Evolutionary conservation across 148 eudicot genomes (phyloP).

Genomic region (Rhododendron mucronatum): DNA sequence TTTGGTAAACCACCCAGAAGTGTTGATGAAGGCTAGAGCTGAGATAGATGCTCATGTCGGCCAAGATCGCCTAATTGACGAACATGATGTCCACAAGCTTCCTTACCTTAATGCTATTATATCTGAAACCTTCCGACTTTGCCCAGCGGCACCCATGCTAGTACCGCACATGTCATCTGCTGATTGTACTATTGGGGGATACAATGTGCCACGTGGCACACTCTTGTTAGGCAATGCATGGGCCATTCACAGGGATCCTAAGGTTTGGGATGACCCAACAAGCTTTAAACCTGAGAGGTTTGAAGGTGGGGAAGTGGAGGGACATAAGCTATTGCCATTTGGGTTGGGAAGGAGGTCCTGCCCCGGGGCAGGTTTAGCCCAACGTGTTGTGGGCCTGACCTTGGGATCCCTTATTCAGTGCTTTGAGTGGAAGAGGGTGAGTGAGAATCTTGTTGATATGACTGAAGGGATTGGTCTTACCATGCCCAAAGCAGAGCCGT

Average conservation of each 20-base stretch:
- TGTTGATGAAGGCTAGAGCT: slow-evolving; percentile 8
- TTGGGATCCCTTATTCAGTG: slow-evolving; percentile 35
- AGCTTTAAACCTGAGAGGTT: background rate
- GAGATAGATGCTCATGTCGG: slow-evolving; percentile 11
- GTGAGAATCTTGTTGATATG: slow-evolving; percentile 20
- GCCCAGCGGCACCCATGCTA: slow-evolving; percentile 25
- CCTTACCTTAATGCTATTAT: slow-evolving; percentile 20
- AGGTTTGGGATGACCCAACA: background rate
- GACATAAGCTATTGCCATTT: background rate
- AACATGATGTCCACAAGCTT: slow-evolving; percentile 20
- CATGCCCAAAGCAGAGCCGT: slow-evolving; percentile 26
- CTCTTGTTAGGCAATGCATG: background rate
- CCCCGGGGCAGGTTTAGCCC: slow-evolving; percentile 25
- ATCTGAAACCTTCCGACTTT: slow-evolving; percentile 22
- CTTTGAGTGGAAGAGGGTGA: slow-evolving; percentile 35
- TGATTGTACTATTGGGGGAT: slow-evolving; percentile 18
- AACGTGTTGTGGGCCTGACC: slow-evolving; percentile 24
- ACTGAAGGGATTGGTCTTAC: slow-evolving; percentile 26
- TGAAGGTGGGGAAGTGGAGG: background rate
- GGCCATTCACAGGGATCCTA: background rate
- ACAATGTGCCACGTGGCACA: background rate
- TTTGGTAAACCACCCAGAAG: slow-evolving; percentile 24
- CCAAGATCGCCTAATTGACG: slow-evolving; percentile 13
- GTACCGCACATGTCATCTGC: slow-evolving; percentile 24
- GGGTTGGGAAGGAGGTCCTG: background rate